These are phyloP conservation scores for Macrophomina phaseolina DNA, from an alignment of 2,329 filamentous ascomycete genomes.

Conservation along the genomic window DNA sequence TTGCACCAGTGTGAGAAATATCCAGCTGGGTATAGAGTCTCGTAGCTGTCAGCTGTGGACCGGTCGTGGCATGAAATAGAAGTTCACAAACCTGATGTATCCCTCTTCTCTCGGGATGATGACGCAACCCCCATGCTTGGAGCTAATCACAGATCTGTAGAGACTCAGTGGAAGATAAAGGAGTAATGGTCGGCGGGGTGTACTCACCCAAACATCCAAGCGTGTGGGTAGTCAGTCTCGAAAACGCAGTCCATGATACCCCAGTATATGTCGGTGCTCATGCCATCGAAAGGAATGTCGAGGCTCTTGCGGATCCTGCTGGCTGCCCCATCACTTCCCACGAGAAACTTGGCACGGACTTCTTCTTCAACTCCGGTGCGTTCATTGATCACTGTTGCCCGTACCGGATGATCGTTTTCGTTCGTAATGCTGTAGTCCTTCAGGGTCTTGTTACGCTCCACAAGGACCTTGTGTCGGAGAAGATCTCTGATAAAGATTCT, in stretches of 20 bases:
- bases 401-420: not conserved
- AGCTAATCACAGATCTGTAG: conserved; percentile 29
- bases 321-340: conserved; percentile 41
- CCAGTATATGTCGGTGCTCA: conserved; percentile 44
- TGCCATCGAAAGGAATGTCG: conserved; percentile 37
- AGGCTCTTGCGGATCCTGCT: conserved; percentile 41
- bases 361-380: conserved; percentile 33
- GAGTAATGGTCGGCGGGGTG: not conserved
- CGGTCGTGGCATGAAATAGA: not conserved
- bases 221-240: conserved; percentile 32
- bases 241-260: conserved; percentile 39
- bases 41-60: conserved; percentile 33
- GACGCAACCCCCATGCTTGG: conserved; percentile 39
- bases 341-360: conserved; percentile 40
- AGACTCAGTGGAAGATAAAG: not conserved
- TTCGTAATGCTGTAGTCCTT: conserved; percentile 29
- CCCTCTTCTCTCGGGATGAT: conserved; percentile 44
- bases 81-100: conserved; percentile 31
- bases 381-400: conserved; percentile 30
- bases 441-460: conserved; percentile 38
- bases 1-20: conserved; percentile 33
- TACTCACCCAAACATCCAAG: conserved; percentile 31
- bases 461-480: conserved; percentile 39
- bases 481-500: conserved; percentile 46
- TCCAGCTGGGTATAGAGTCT: conserved; percentile 43